A percentile compares a stretch with the other conserved stretches of the same genome.
Evolutionary conservation across 331 rosid genomes (phyloP).

Genomic region (Quercus lobata): DNA sequence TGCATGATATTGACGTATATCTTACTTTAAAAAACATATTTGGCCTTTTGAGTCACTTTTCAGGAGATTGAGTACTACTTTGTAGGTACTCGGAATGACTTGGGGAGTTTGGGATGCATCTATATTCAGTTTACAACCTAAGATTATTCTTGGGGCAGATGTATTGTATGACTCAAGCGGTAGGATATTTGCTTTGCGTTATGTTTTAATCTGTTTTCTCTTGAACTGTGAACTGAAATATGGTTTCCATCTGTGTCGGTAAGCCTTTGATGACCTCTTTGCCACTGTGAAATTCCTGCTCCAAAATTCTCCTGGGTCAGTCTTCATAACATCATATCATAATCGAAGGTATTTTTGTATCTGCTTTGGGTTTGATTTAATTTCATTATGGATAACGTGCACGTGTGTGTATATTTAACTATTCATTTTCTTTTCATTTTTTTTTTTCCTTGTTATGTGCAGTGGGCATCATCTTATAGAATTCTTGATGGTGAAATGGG

Average conservation of each 20-base stretch:
- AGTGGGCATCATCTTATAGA: conserved; percentile 83
- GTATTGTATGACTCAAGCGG: conserved; percentile 71
- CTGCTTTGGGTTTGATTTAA: conserved; percentile 5
- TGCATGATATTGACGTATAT: background rate
- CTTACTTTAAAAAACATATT: background rate
- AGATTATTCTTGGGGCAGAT: conserved; percentile 74
- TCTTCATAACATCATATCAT: conserved; percentile 73
- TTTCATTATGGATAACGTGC: background rate
- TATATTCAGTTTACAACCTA: conserved; percentile 56
- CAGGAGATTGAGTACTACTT: conserved; percentile 16
- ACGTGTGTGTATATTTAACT: background rate
- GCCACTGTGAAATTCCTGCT: conserved; percentile 76
- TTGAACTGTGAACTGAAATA: conserved; percentile 22
- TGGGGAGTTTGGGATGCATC: conserved; percentile 89
- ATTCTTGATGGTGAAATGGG: conserved; percentile 82
- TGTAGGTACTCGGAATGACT: conserved; percentile 66
- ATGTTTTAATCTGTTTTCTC: background rate
- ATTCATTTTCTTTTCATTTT: background rate
- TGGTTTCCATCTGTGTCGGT: conserved; percentile 8
- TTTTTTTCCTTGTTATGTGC: conserved; percentile 7
- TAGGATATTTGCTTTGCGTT: conserved; percentile 9
- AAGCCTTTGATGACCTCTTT: conserved; percentile 88
- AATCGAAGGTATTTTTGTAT: conserved; percentile 60
- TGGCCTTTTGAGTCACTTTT: background rate
- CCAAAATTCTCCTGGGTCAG: conserved; percentile 61